A percentile compares a stretch with the other conserved stretches of the same genome.
These are phyloP conservation scores for Salvia sclarea DNA, from an alignment of 305 asterid species.

Conservation along the genomic window DNA sequence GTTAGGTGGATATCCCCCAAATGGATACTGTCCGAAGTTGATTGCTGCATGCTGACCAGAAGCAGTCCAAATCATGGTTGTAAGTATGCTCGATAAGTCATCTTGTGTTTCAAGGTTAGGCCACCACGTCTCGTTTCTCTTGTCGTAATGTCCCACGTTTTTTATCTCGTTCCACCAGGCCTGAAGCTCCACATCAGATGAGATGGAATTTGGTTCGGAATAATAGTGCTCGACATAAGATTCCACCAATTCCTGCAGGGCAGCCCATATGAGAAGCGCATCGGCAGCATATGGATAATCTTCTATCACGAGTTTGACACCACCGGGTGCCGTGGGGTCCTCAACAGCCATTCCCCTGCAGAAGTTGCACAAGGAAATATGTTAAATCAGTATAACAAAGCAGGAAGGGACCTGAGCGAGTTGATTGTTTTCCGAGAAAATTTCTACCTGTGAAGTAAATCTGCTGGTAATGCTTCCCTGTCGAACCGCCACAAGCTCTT, in stretches of 20 bases:
- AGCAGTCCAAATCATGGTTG: slow-evolving; percentile 74
- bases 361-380: neutral
- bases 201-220: slow-evolving; percentile 50
- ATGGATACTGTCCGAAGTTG: slow-evolving; percentile 83
- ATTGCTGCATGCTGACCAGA: slow-evolving; percentile 88
- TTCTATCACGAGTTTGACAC: slow-evolving; percentile 68
- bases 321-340: slow-evolving; percentile 72
- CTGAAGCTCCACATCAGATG: slow-evolving; percentile 72
- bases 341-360: slow-evolving; percentile 79
- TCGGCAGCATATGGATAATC: slow-evolving; percentile 92
- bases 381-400: neutral
- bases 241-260: slow-evolving; percentile 66
- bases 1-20: slow-evolving; percentile 73
- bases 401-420: neutral
- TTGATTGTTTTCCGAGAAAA: neutral
- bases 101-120: slow-evolving; percentile 61
- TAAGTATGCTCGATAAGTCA: slow-evolving; percentile 57
- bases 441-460: slow-evolving; percentile 59
- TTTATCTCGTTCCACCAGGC: slow-evolving; percentile 87
- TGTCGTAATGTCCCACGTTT: slow-evolving; percentile 65
- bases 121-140: slow-evolving; percentile 81
- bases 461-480: slow-evolving; percentile 79
- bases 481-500: slow-evolving; percentile 72
- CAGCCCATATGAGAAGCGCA: slow-evolving; percentile 80
- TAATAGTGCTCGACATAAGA: slow-evolving; percentile 65